Evolutionary conservation across 176 grass and related monocot species (phyloP), one percentile per base, ranked within the genome.

Genomic region (Carex scoparia): DNA sequence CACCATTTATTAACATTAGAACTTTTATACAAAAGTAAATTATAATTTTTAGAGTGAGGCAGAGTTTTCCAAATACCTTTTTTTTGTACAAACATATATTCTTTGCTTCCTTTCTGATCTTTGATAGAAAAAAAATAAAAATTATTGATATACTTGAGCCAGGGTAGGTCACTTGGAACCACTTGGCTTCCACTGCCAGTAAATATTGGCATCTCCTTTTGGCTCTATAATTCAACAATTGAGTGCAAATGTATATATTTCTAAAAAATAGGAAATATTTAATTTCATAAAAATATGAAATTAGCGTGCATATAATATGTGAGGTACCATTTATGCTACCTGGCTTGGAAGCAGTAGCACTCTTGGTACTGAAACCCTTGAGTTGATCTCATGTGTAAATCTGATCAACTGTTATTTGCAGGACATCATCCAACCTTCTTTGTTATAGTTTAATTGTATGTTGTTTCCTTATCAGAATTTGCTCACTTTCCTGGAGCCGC

Each of bases 401-500:
- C 32, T 69, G 66, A 69, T 8, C n/a, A 7, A 18, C 32, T 69
- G 5, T 69, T 6, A 67, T 67, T 67, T 67, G 64, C 28, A 67
- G 30, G 65, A 66, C 44, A 72, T 14, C 9, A 38, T 33, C 84
- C 19, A 78, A 73, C 49, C 73, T 46, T 19, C 33, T 11, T 74
- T 75, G 51, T 38, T 87, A 8, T 73, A 63, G 19, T 40, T 79
- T 70, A 49, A 27, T 83, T 84, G 5, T 30, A 61, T 88, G 16
- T 82, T 69, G 16, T 84, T 69, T 80, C 80, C 11, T 56, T 87
- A 65, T 77, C 91, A 98, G 95, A 91, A 93, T 85, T 71, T 98
- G 90, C 89, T 98, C 83, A 91, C 91, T 73, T 95, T 98, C 84
- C 84, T 98, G 64, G 89, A 98, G 85, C 95, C 93, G 75, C 83